A percentile compares a stretch with the other conserved stretches of the same genome.
These are phyloP conservation scores for Fusarium xylarioides DNA, from an alignment of 2,329 filamentous ascomycete species.

Conservation along the genomic window DNA sequence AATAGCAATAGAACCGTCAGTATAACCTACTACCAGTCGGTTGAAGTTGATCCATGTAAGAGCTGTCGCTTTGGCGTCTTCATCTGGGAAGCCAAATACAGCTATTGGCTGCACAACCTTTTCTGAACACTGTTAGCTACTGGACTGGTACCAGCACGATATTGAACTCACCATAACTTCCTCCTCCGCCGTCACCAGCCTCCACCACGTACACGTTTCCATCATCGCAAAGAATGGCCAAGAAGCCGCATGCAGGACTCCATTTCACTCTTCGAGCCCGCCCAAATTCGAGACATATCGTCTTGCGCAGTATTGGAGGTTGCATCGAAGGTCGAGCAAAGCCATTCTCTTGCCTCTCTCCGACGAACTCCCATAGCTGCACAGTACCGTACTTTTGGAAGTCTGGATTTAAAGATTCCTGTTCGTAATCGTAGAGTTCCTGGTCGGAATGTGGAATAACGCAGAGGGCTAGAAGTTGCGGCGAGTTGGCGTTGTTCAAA, in stretches of 20 bases:
- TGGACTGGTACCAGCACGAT: not conserved
- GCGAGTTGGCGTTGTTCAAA: conserved; percentile 42
- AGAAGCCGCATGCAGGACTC: conserved; percentile 59
- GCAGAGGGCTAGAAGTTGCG: conserved; percentile 62
- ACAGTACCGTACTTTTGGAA: conserved; percentile 57
- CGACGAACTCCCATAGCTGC: conserved; percentile 62
- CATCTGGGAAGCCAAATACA: conserved; percentile 55
- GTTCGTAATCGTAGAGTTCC: conserved; percentile 51
- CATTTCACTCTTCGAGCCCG: conserved; percentile 61
- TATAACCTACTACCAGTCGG: conserved; percentile 63
- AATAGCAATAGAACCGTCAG: conserved; percentile 64
- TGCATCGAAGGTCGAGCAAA: conserved; percentile 47
- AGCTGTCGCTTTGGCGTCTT: conserved; percentile 61
- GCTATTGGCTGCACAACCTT: conserved; percentile 56
- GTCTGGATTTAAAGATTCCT: conserved; percentile 48
- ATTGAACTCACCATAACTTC: conserved; percentile 51
- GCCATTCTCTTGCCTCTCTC: conserved; percentile 43
- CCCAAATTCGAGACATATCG: conserved; percentile 61
- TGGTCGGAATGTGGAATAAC: conserved; percentile 62
- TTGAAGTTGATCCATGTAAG: conserved; percentile 66
- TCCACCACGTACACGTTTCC: conserved; percentile 61
- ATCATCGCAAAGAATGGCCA: conserved; percentile 62
- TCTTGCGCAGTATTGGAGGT: conserved; percentile 52
- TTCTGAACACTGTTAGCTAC: conserved; percentile 50
- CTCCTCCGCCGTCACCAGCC: conserved; percentile 46